These are phyloP conservation scores for Carex myosuroides DNA, from an alignment of 176 grass and related monocot species.

Conservation along the genomic window DNA sequence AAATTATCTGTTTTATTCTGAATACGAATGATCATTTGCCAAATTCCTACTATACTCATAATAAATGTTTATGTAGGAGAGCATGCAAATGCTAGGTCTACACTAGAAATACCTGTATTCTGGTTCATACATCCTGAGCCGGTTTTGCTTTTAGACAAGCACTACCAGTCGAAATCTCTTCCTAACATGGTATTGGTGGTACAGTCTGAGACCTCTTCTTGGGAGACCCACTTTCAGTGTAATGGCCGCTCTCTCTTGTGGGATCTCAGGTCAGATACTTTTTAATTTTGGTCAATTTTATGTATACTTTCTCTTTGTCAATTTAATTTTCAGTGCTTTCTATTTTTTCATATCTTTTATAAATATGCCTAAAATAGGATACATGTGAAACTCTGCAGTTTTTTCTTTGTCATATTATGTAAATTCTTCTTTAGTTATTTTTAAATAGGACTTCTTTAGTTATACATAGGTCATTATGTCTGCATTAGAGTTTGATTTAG, in stretches of 20 bases:
- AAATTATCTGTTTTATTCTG: background rate
- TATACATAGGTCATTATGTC: background rate
- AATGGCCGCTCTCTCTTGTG: slow-evolving; percentile 76
- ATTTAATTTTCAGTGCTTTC: background rate
- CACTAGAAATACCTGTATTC: slow-evolving; percentile 88
- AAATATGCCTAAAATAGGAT: background rate
- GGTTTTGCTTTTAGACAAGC: slow-evolving; percentile 71
- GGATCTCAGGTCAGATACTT: slow-evolving; percentile 64
- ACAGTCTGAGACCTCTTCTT: slow-evolving; percentile 77
- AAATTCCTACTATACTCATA: background rate
- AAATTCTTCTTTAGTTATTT: background rate
- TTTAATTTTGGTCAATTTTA: background rate
- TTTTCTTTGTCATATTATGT: background rate
- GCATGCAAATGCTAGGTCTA: slow-evolving; percentile 72
- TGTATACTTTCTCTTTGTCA: background rate
- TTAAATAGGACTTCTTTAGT: background rate
- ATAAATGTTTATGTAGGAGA: slow-evolving; percentile 33
- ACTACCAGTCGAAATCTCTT: slow-evolving; percentile 92
- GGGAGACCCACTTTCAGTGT: slow-evolving; percentile 96
- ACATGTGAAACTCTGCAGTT: background rate
- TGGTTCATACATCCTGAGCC: slow-evolving; percentile 91
- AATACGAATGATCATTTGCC: background rate
- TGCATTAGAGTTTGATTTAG: background rate
- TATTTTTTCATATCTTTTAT: background rate
- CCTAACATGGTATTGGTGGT: slow-evolving; percentile 89